These are phyloP conservation scores for Salix udensis DNA, from an alignment of 345 rosid species.

Conservation along the genomic window DNA sequence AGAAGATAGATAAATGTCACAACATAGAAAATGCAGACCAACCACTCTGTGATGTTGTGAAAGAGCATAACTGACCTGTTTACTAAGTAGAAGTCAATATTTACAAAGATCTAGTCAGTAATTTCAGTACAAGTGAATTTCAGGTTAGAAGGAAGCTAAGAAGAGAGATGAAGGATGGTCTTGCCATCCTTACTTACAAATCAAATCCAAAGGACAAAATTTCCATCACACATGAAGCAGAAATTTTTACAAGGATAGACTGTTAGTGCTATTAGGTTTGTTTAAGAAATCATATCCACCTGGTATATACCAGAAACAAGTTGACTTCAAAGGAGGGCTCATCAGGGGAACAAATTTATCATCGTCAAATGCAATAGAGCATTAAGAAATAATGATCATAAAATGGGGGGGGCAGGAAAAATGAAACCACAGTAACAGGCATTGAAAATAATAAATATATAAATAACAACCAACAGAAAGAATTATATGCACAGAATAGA, in stretches of 20 bases:
- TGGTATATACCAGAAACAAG: neutral
- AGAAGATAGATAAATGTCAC: neutral
- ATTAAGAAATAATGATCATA: neutral
- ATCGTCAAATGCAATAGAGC: neutral
- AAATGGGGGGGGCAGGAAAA: neutral
- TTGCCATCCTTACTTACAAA: neutral
- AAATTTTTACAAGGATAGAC: neutral
- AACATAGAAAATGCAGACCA: neutral
- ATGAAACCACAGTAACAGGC: neutral
- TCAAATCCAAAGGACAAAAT: neutral
- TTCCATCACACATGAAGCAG: neutral
- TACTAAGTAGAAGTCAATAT: too few species aligned
- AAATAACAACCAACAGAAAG: neutral
- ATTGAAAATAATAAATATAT: neutral
- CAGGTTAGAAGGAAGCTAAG: neutral
- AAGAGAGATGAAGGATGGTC: neutral
- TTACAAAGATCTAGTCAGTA: neutral
- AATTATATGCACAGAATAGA: neutral
- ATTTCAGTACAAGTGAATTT: neutral
- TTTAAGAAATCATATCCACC: neutral
- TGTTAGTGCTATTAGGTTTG: neutral
- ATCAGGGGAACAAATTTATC: neutral
- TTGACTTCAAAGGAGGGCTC: neutral
- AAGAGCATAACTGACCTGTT: neutral
- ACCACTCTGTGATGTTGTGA: neutral